Evolutionary conservation across 2,329 filamentous ascomycete species (phyloP), one percentile per base, ranked within the genome.

Genomic region (Akanthomyces muscarius): DNA sequence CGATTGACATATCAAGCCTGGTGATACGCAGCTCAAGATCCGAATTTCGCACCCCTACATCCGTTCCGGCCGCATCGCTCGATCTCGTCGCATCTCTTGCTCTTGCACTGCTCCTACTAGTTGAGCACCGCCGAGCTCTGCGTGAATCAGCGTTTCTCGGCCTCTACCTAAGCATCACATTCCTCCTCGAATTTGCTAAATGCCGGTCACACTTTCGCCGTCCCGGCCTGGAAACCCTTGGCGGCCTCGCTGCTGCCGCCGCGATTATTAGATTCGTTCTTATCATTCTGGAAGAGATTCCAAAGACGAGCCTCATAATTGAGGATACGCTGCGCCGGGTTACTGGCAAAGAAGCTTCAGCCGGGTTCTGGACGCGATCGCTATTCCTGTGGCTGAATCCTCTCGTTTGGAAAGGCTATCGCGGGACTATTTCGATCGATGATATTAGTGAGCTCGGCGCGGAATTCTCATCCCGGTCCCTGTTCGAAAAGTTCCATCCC

Each of bases 161-260:
- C 33, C n/a, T 62, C 4, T 78, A 73, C 45, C 68, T 78, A 7
- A 63, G 75, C 50, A 54, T 70, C 6, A 72, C 72, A 0, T 65
- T 72, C 4, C 50, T 76, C 8, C 70, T 76, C 30, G 75, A 78
- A 21, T 65, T 73, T 21, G 71, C 74, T 1, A 67, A 70, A 10
- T 64, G 69, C 2, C 66, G 76, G 25, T 76, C 76, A 0, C 67
- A 73, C 0, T 76, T 72, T 68, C 67, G 75, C 5, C 70, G 74
- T 5, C 62, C 64, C 10, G 63, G 60, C 2, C 65, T 72, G 36
- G 30, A 57, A 2, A 30, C 61, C 2, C 67, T 76, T 21, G 72
- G 71, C 0, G 62, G 56, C 16, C 62, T 75, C 1, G 73, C 72
- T 45, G 70, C 69, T 0, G 64, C 69, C 0, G 66, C 69, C 0